phyloP scores from a whole-genome alignment of 2,329 filamentous ascomycete species.

The Septoria petroselini region DNA sequence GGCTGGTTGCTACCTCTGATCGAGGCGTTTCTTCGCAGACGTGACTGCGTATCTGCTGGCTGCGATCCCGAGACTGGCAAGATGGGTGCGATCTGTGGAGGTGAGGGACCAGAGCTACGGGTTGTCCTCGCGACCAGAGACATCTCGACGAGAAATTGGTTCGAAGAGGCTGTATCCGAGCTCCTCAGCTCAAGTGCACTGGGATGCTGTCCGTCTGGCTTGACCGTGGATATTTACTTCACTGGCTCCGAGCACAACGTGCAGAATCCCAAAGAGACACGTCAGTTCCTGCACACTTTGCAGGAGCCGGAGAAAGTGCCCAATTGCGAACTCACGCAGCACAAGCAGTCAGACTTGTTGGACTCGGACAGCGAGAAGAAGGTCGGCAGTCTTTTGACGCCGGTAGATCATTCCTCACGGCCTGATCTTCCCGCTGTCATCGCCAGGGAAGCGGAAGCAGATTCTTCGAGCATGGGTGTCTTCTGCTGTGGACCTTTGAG shows the following conservation, averaged over 20 bases:
- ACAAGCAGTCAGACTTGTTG: background rate
- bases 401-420: slow-evolving; percentile 29
- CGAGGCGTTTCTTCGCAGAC: slow-evolving; percentile 38
- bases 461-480: slow-evolving; percentile 33
- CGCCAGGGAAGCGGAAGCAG: slow-evolving; percentile 26
- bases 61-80: slow-evolving; percentile 14
- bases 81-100: slow-evolving; percentile 13
- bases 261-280: slow-evolving; percentile 1
- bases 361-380: background rate
- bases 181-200: slow-evolving; percentile 13
- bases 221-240: slow-evolving; percentile 25
- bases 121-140: slow-evolving; percentile 40
- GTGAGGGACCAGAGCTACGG: slow-evolving; percentile 18
- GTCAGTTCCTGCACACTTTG: slow-evolving; percentile 20
- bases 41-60: slow-evolving; percentile 19
- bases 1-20: slow-evolving; percentile 53
- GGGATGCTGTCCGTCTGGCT: slow-evolving; percentile 19
- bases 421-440: slow-evolving; percentile 37
- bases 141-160: slow-evolving; percentile 39
- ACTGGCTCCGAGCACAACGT: slow-evolving; percentile 20
- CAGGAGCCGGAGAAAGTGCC: slow-evolving; percentile 20
- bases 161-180: slow-evolving; percentile 34
- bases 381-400: background rate
- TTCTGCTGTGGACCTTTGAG: slow-evolving; percentile 47
- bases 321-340: slow-evolving; percentile 1